A percentile compares a stretch with the other conserved stretches of the same genome.
Evolutionary conservation across 1,284 basidiomycete genomes (phyloP).

Genomic region (Peniophora sp.): DNA sequence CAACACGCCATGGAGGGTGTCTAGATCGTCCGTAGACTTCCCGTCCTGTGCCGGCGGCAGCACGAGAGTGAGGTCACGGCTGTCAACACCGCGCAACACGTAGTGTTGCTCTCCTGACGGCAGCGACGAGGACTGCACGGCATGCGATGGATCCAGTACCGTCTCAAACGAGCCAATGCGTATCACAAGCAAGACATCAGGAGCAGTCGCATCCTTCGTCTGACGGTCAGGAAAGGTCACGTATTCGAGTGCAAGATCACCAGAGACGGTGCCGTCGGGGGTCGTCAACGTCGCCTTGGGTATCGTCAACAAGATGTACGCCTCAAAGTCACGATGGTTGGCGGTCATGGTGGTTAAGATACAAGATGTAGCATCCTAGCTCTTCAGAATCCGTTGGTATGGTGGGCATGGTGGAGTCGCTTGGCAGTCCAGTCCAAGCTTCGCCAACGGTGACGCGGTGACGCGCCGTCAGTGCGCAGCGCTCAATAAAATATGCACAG

Average conservation of each 20-base stretch:
- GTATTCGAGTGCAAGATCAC: constrained; percentile 45
- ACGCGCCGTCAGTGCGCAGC: no score
- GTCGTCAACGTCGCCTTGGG: constrained; percentile 35
- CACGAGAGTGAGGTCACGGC: constrained; percentile 35
- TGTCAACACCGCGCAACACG: constrained; percentile 24
- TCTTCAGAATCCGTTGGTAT: no score
- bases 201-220: constrained; percentile 22
- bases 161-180: constrained; percentile 52
- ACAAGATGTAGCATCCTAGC: no score
- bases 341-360: constrained; percentile 10
- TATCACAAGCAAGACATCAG: constrained; percentile 54
- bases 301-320: constrained; percentile 47
- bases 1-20: constrained; percentile 64
- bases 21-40: constrained; percentile 48
- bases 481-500: no score
- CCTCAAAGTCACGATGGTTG: constrained; percentile 28
- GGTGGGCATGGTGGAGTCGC: no score
- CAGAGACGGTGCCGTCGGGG: constrained; percentile 25
- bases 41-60: constrained; percentile 21
- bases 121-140: constrained; percentile 30
- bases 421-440: no score
- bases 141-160: constrained; percentile 45
- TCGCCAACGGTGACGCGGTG: no score
- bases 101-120: constrained; percentile 34
- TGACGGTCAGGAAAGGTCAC: constrained; percentile 30